These are phyloP conservation scores for Cadophora malorum DNA, from an alignment of 2,329 filamentous ascomycete genomes.

Conservation along the genomic window DNA sequence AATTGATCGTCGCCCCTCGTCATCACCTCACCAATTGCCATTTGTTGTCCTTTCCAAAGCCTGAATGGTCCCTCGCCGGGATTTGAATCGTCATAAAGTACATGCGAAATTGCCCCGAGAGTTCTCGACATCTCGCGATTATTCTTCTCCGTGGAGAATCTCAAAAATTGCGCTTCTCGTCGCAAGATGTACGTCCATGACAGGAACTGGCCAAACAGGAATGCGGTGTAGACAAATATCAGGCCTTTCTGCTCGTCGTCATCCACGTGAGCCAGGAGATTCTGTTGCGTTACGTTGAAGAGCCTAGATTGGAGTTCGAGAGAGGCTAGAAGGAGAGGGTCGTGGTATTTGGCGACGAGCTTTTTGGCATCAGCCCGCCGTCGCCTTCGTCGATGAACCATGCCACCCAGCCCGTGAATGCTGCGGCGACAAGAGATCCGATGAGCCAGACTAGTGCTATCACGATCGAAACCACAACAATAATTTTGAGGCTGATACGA, in stretches of 20 bases:
- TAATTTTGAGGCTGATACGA: conserved; percentile 25
- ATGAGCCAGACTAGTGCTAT: conserved; percentile 40
- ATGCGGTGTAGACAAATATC: conserved; percentile 38
- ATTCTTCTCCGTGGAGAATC: conserved; percentile 38
- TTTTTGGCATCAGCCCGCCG: conserved; percentile 37
- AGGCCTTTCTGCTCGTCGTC: conserved; percentile 35
- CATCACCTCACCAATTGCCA: conserved; percentile 42
- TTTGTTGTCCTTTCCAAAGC: conserved; percentile 42
- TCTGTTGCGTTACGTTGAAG: conserved; percentile 33
- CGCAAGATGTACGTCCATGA: conserved; percentile 41
- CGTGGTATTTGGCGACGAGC: conserved; percentile 40
- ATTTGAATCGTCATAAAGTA: conserved; percentile 28
- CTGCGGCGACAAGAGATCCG: conserved; percentile 38
- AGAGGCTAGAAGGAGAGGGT: conserved; percentile 38
- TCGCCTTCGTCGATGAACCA: conserved; percentile 40
- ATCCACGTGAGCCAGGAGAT: conserved; percentile 30
- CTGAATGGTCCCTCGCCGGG: conserved; percentile 38
- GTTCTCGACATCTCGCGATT: conserved; percentile 35
- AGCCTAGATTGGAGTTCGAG: conserved; percentile 39
- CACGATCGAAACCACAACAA: conserved; percentile 38
- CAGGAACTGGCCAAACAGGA: conserved; percentile 40
- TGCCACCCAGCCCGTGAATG: conserved; percentile 41
- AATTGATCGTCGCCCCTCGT: conserved; percentile 25
- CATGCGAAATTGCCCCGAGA: conserved; percentile 31
- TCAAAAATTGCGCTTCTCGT: conserved; percentile 39